phyloP scores from a whole-genome alignment of 2,329 filamentous ascomycete genomes.

The Didymella keratinophila region DNA sequence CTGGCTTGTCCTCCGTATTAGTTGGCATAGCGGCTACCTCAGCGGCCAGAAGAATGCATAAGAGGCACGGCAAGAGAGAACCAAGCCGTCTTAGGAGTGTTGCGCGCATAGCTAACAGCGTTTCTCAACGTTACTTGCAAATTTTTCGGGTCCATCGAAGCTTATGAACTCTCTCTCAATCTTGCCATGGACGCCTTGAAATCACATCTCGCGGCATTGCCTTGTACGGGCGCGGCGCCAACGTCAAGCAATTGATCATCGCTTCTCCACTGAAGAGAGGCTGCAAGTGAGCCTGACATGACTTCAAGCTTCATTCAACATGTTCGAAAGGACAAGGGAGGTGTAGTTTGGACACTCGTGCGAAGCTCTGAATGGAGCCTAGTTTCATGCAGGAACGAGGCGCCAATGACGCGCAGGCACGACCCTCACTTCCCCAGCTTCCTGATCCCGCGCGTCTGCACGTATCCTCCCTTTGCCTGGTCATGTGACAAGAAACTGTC shows the following conservation, averaged over 20 bases:
- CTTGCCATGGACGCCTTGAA: slow-evolving; percentile 4
- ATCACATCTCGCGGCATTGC: slow-evolving; percentile 6
- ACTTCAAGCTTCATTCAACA: background rate
- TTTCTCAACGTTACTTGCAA: background rate
- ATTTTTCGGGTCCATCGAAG: background rate
- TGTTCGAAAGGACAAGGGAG: background rate
- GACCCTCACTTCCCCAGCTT: background rate
- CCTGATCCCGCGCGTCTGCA: too few relatives aligned
- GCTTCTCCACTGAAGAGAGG: background rate
- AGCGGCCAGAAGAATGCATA: background rate
- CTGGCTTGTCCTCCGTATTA: too few relatives aligned
- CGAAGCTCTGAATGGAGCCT: slow-evolving; percentile 6
- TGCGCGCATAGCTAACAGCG: background rate
- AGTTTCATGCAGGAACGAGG: background rate
- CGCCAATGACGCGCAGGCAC: background rate
- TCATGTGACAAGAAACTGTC: too few relatives aligned
- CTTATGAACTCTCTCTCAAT: background rate
- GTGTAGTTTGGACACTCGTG: slow-evolving; percentile 1
- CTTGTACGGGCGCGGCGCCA: slow-evolving; percentile 4
- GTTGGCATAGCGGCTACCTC: background rate
- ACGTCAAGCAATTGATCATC: background rate
- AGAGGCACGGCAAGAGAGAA: background rate
- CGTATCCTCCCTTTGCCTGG: too few relatives aligned
- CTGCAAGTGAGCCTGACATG: background rate
- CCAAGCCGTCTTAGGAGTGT: background rate